Conservation (phyloP, 2,329 filamentous ascomycete species). For the Drechmeria coniospora region DNA sequence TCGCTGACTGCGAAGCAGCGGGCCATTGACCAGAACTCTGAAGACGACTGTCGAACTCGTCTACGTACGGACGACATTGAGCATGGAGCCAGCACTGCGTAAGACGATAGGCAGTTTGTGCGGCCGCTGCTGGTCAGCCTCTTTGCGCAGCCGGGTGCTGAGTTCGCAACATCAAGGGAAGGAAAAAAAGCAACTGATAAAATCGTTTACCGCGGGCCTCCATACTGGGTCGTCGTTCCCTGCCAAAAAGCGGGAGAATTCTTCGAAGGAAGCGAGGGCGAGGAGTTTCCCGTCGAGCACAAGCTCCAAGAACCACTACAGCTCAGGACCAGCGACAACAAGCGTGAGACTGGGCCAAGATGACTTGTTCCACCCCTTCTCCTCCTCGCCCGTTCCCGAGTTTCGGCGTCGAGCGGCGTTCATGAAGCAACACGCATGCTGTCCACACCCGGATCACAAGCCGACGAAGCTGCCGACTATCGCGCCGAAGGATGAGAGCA, state of each 20-base stretch:
- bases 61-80: too few relatives aligned
- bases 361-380: conserved; percentile 88
- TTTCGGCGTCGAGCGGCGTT: conserved; percentile 80
- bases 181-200: too few relatives aligned
- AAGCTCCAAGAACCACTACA: conserved; percentile 11
- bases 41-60: too few relatives aligned
- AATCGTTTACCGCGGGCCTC: too few relatives aligned
- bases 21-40: too few relatives aligned
- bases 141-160: conserved; percentile 16
- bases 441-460: conserved; percentile 77
- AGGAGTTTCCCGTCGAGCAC: conserved; percentile 17
- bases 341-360: conserved; percentile 46
- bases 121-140: conserved; percentile 23
- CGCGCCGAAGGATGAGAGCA: conserved; percentile 46
- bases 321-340: too few relatives aligned
- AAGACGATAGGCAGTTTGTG: conserved; percentile 24
- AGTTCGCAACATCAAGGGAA: conserved; percentile 4
- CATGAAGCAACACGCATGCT: conserved; percentile 87
- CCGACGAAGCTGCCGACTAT: conserved; percentile 54
- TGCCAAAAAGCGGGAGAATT: conserved; percentile 6
- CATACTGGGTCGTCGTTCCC: too few relatives aligned
- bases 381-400: conserved; percentile 71
- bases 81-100: conserved; percentile 25
- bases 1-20: too few relatives aligned
- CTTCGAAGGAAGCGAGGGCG: conserved; percentile 7